A percentile compares a stretch with the other conserved stretches of the same genome.
These are phyloP conservation scores for Pseudognaphalium luteoalbum DNA, from an alignment of 129 eudicot genomes.

Conservation along the genomic window DNA sequence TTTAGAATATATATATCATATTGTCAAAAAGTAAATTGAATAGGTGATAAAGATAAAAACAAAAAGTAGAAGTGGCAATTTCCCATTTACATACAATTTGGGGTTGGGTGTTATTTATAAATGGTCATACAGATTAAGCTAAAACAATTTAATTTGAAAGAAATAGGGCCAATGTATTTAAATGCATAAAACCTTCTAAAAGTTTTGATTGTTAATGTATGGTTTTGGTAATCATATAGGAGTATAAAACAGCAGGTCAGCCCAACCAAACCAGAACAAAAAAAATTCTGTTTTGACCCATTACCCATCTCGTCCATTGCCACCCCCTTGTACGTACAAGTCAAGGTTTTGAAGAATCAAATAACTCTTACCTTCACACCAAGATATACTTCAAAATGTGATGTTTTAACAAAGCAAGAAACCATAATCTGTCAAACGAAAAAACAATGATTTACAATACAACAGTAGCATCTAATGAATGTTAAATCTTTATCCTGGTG, in stretches of 20 bases:
- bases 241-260: neutral
- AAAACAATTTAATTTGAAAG: neutral
- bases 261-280: neutral
- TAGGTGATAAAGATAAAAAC: neutral
- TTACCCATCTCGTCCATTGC: neutral
- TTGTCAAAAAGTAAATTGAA: conserved; percentile 5
- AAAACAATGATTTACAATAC: conserved; percentile 20
- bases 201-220: neutral
- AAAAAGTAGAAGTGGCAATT: neutral
- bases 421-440: conserved; percentile 56
- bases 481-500: neutral
- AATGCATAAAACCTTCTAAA: neutral
- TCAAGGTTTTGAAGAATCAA: conserved; percentile 6
- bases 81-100: neutral
- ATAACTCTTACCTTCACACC: conserved; percentile 44
- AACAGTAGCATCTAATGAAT: conserved; percentile 13
- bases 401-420: conserved; percentile 81
- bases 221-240: neutral
- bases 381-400: conserved; percentile 73
- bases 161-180: neutral
- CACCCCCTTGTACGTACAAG: neutral
- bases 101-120: neutral
- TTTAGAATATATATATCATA: conserved; percentile 3
- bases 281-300: neutral
- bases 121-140: neutral